Base-by-base conservation (phyloP, 306 rosid genomes). In the Ziziphus jujuba region DNA sequence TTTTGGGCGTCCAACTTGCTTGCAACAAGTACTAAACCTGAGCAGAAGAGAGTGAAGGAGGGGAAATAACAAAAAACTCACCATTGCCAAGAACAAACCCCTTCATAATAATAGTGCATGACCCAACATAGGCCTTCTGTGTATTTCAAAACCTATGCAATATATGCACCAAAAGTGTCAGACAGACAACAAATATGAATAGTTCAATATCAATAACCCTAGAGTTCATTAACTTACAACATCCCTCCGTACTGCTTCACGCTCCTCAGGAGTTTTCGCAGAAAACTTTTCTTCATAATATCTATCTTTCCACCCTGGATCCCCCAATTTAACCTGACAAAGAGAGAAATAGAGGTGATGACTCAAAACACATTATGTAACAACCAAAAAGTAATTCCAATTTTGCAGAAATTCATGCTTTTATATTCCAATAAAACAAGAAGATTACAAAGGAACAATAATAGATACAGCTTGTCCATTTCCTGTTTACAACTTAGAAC, bases 71-170 rank as follows among this genome's bases (percentile, higher is more conserved):
- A n/a, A 68, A 53, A 66, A 70, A 74, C 95, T 76, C 68, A 95
- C 99, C 99, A 95, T 62, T 88, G 85, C 99, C 99, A 95, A 52
- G 99, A 90, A 79, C 97, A 88, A 75, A 95, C 99, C 28, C 99
- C 99, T 87, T 90, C 99, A 23, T 91, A 91, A 73, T 95, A 95
- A 77, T 95, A 95, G 78, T 81, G 96, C 99, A 95, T 90, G 60
- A 95, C 95, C 97, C 99, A 95, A 61, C 96, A 87, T 11, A 95
- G 85, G 50, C 99, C 99, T 82, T 95, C 99, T 9, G 95, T 87
- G 84, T 95, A 95, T 65, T 78, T 86, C 95, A 87, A 72, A 71
- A 95, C 99, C 99, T 95, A 74, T 21, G 75, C 51, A 77, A 63
- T 19, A 69, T 21, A 43, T 65, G 10, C 21, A 69, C 56, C 56